Base-by-base conservation (phyloP, 129 eudicot species). In the Helianthus tuberosus region DNA sequence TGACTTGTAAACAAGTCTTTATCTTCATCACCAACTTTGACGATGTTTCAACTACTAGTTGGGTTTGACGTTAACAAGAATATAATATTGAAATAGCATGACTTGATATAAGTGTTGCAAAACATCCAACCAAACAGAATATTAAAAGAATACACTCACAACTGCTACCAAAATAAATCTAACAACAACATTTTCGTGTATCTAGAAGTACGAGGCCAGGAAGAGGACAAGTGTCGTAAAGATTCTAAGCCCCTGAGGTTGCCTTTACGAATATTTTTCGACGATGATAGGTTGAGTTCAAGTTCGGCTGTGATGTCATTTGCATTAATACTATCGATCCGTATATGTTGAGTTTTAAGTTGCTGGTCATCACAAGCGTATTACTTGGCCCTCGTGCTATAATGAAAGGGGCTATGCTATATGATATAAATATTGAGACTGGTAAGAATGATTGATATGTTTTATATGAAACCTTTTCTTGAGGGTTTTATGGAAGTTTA, bases 391-490 rank as follows among this genome's bases (percentile, higher is more conserved):
- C 5, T 57, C 8, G 6, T 44, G 35, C 14, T 61, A 43, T 58
- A 44, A 43, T 27, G 0, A 11, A 13, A 46, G 43, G 52, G 69
- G 7, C 3, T 4, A 15, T 64, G 43, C 6, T 41, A 65, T 15
- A 41, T 15, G 35, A 8, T 16, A 14, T n/a, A 39, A 3, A 23
- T 25, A 11, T 55, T 7, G 35, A 3, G 50, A n/a, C 5, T 9
- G 29, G 0, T 15, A 6, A 52, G 23, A 44, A 68, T 49, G 9
- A 5, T 55, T 71, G 75, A 20, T 55, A 17, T 55, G 57, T 39
- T 41, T 57, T 39, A 41, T 6, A 44, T 58, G 74, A 54, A 66
- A 66, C 80, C 80, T 66, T 75, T 66, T 54, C 73, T 75, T 75
- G 49, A 41, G 80, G 79, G 74, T 75, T 75, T 75, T 55, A 14